phyloP scores from a whole-genome alignment of 192 early-diverging fungal genomes.

The Linnemannia schmuckeri region DNA sequence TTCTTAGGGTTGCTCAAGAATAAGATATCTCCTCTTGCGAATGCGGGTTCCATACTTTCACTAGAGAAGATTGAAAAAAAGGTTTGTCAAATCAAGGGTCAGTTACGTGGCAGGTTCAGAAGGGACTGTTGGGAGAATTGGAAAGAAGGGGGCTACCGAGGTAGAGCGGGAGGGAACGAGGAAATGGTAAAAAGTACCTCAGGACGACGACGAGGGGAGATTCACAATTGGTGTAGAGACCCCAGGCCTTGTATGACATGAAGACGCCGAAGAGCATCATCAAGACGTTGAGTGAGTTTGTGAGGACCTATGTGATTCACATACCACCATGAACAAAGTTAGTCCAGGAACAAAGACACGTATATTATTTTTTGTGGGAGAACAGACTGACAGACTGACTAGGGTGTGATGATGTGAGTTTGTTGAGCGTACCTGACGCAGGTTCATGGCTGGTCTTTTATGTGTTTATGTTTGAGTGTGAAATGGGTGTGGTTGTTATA shows the following conservation, averaged over 20 bases:
- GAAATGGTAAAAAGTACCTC: conserved; percentile 61
- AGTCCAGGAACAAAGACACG: neutral
- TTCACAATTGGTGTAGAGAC: conserved; percentile 90
- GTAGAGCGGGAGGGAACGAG: neutral
- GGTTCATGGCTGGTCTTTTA: conserved; percentile 23
- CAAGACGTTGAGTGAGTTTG: conserved; percentile 81
- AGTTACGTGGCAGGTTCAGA: conserved; percentile 1
- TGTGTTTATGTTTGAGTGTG: neutral
- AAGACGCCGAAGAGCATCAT: conserved; percentile 93
- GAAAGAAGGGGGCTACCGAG: conserved; percentile 1
- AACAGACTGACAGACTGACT: neutral
- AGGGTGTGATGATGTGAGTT: neutral
- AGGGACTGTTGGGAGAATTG: neutral
- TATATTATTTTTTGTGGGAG: neutral
- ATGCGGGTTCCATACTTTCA: conserved; percentile 98
- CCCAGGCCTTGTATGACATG: conserved; percentile 96
- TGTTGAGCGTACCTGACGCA: conserved; percentile 31
- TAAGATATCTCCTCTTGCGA: conserved; percentile 93
- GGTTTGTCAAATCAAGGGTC: neutral
- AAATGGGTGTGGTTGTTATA: neutral
- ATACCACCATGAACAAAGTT: neutral
- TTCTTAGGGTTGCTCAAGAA: conserved; percentile 82
- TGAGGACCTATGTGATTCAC: conserved; percentile 31
- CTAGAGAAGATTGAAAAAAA: conserved; percentile 46
- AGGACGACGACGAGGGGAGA: conserved; percentile 98